These are phyloP conservation scores for Ichthyophthirius multifiliis DNA, from an alignment of 169 alveolate species.

Conservation along the genomic window DNA sequence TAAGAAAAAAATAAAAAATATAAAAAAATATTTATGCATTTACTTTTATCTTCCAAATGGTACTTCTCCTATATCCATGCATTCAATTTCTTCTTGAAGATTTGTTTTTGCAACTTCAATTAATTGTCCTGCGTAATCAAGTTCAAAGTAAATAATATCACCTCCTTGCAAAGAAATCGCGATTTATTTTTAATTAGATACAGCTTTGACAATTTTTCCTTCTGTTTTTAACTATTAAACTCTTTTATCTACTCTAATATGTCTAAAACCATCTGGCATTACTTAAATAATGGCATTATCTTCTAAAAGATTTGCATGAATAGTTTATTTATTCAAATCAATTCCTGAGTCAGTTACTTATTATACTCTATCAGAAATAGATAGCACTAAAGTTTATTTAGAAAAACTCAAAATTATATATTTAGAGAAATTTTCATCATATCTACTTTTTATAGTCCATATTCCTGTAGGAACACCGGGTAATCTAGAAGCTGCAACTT, in stretches of 20 bases:
- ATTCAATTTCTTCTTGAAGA: slow-evolving; percentile 83
- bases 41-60: neutral
- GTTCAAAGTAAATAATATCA: slow-evolving; percentile 92
- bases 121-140: slow-evolving; percentile 88
- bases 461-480: slow-evolving; percentile 97
- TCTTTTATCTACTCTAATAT: slow-evolving; percentile 73
- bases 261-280: slow-evolving; percentile 89
- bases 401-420: slow-evolving; percentile 94
- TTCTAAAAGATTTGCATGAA: slow-evolving; percentile 84
- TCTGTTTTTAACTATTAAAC: slow-evolving; percentile 58
- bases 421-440: slow-evolving; percentile 79
- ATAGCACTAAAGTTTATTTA: slow-evolving; percentile 92
- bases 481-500: slow-evolving; percentile 93
- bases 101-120: slow-evolving; percentile 80
- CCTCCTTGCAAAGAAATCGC: slow-evolving; percentile 92
- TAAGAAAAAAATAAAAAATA: slow-evolving; percentile 10
- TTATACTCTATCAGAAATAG: slow-evolving; percentile 93
- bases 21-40: neutral
- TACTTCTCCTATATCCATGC: slow-evolving; percentile 80
- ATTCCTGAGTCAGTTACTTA: slow-evolving; percentile 92
- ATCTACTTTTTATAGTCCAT: slow-evolving; percentile 91
- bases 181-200: slow-evolving; percentile 91
- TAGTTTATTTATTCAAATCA: slow-evolving; percentile 81
- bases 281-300: slow-evolving; percentile 92
- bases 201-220: slow-evolving; percentile 88